phyloP scores from a whole-genome alignment of 129 eudicot species.

The Lonicera japonica region DNA sequence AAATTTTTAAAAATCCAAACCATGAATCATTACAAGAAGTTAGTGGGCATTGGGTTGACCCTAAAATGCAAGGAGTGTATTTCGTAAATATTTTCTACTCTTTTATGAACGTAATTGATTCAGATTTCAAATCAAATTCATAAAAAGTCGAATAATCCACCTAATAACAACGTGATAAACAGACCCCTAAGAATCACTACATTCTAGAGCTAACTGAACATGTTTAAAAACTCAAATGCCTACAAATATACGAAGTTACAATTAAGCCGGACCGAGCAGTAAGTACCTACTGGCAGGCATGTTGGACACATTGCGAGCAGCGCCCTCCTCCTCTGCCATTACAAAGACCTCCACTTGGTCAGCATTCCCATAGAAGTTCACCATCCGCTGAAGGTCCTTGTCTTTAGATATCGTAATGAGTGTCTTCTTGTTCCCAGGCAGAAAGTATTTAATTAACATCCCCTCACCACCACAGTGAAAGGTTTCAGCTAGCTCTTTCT shows the following conservation, averaged over 20 bases:
- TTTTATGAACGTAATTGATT: too few species aligned
- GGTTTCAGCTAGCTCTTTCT: constrained; percentile 73
- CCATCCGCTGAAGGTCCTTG: constrained; percentile 87
- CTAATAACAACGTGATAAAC: background rate
- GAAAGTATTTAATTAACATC: constrained; percentile 78
- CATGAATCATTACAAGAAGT: too few species aligned
- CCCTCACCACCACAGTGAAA: constrained; percentile 43
- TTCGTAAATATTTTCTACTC: too few species aligned
- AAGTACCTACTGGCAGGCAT: constrained; percentile 80
- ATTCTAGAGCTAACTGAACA: background rate
- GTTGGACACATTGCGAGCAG: constrained; percentile 38
- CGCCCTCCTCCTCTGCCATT: constrained; percentile 40
- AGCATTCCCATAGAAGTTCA: constrained; percentile 52
- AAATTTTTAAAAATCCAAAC: too few species aligned
- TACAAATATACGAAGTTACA: background rate
- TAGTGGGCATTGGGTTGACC: too few species aligned
- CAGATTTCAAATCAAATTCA: too few species aligned
- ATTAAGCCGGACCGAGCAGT: background rate
- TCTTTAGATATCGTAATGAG: constrained; percentile 77
- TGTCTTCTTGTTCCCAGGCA: constrained; percentile 81
- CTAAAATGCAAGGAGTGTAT: too few species aligned
- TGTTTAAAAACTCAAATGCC: background rate
- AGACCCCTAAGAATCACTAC: background rate
- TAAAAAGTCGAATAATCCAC: too few species aligned
- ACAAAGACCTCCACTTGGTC: constrained; percentile 86